Evolutionary conservation across 225 moss, liverwort and hornwort genomes (phyloP).

Genomic region (Marchantia polymorpha): DNA sequence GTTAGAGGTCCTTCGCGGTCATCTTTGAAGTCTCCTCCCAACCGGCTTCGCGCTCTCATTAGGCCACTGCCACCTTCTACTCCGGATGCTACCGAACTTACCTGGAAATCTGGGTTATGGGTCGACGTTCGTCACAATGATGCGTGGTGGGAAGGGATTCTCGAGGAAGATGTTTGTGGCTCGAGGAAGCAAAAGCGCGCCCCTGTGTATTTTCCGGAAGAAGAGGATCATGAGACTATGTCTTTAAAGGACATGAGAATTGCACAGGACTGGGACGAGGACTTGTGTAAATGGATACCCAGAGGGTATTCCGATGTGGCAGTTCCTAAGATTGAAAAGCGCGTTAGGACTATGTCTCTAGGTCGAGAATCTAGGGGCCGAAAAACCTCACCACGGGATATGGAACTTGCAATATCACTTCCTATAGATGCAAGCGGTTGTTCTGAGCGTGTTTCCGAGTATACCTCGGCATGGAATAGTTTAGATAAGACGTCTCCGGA

Average conservation of each 20-base stretch:
- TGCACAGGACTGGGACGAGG: constrained; percentile 61
- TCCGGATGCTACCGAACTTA: constrained; percentile 27
- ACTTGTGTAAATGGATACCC: constrained; percentile 44
- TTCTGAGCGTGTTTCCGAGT: background rate
- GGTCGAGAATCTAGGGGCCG: constrained; percentile 21
- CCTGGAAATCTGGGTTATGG: constrained; percentile 49
- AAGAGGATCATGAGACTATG: constrained; percentile 39
- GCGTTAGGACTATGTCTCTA: constrained; percentile 26
- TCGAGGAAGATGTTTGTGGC: constrained; percentile 36
- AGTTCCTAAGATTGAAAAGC: constrained; percentile 11
- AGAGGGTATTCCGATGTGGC: constrained; percentile 37
- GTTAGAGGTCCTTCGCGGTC: constrained; percentile 17
- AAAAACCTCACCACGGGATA: constrained; percentile 3
- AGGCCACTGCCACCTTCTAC: constrained; percentile 52
- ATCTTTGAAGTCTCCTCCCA: constrained; percentile 12
- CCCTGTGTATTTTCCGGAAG: constrained; percentile 47
- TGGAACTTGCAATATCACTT: constrained; percentile 29
- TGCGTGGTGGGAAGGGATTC: constrained; percentile 70
- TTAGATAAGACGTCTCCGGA: background rate
- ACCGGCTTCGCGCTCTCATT: constrained; percentile 26
- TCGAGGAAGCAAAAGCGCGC: constrained; percentile 25
- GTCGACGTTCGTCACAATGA: constrained; percentile 53
- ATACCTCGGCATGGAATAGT: constrained; percentile 7
- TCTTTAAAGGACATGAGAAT: constrained; percentile 47
- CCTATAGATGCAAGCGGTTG: constrained; percentile 14